Percentiles rank a stretch among this genome's conserved stretches.
Evolutionary conservation across 1,139 yeast genomes (phyloP).

Genomic region (Nadsonia starkeyi-henricii): DNA sequence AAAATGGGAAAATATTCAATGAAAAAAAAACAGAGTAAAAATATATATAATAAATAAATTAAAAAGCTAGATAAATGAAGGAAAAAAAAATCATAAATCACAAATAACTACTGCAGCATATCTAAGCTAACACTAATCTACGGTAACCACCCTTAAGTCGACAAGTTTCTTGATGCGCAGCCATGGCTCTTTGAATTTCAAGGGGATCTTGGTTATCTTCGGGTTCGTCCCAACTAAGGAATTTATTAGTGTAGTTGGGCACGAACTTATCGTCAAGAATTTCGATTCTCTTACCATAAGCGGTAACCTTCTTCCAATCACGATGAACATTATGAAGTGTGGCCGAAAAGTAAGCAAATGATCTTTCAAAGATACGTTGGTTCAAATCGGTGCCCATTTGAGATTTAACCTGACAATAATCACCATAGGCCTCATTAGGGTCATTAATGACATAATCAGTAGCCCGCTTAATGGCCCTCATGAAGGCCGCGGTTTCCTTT

Average conservation of each 20-base stretch:
- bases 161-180: slow-evolving; percentile 34
- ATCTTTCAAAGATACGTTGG: slow-evolving; percentile 37
- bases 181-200: slow-evolving; percentile 35
- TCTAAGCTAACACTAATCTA: slow-evolving; percentile 25
- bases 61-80: too few species aligned
- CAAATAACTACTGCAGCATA: too few species aligned
- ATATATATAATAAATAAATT: too few species aligned
- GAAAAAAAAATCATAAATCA: too few species aligned
- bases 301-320: slow-evolving; percentile 44
- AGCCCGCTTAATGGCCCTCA: slow-evolving; percentile 37
- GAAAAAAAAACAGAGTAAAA: too few species aligned
- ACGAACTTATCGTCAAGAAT: slow-evolving; percentile 36
- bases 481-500: slow-evolving; percentile 32
- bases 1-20: too few species aligned
- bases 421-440: slow-evolving; percentile 36
- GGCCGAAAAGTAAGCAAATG: slow-evolving; percentile 41
- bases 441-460: slow-evolving; percentile 33
- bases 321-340: slow-evolving; percentile 41
- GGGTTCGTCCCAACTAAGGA: slow-evolving; percentile 38
- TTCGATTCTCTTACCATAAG: slow-evolving; percentile 40
- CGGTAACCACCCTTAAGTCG: slow-evolving; percentile 38
- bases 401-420: slow-evolving; percentile 35
- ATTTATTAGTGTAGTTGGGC: slow-evolving; percentile 40
- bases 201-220: slow-evolving; percentile 29
- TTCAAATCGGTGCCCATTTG: slow-evolving; percentile 29